Conservation (phyloP, 2,329 filamentous ascomycete genomes). For the Trichoderma breve region DNA sequence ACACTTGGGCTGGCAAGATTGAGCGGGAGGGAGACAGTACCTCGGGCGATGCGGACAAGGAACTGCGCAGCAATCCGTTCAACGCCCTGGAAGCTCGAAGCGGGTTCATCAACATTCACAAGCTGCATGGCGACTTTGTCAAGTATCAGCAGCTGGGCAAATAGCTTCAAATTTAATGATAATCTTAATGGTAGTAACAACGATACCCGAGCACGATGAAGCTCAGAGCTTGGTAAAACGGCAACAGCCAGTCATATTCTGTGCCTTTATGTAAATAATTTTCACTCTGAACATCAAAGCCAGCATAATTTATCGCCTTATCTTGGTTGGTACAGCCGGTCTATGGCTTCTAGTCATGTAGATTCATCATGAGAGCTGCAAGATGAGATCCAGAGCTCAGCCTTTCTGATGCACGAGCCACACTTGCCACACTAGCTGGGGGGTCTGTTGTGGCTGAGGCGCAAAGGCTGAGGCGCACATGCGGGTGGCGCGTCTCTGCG, state of each 20-base stretch:
- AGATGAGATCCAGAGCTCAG: not conserved
- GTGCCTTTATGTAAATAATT: not conserved
- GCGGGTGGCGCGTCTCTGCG: slow-evolving; percentile 21
- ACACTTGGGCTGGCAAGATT: slow-evolving; percentile 78
- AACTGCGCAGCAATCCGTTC: slow-evolving; percentile 76
- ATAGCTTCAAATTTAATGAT: not conserved
- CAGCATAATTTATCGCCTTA: too few relatives aligned
- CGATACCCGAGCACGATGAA: not conserved
- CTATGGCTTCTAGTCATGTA: too few relatives aligned
- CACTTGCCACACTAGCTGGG: slow-evolving; percentile 3
- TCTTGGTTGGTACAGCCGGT: too few relatives aligned
- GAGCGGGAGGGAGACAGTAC: slow-evolving; percentile 69
- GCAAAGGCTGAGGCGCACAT: slow-evolving; percentile 3
- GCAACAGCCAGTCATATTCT: not conserved
- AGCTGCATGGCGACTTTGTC: slow-evolving; percentile 73
- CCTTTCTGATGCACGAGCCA: slow-evolving; percentile 5
- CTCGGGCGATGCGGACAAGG: slow-evolving; percentile 66
- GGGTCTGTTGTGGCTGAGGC: not conserved
- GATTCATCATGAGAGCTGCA: not conserved
- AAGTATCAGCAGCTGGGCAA: slow-evolving; percentile 54
- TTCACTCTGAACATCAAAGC: not conserved
- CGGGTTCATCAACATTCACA: slow-evolving; percentile 85
- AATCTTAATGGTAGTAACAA: not conserved
- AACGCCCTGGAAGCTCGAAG: slow-evolving; percentile 72
- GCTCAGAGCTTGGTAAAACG: not conserved